These are phyloP conservation scores for Nemania sp. DNA, from an alignment of 2,329 filamentous ascomycete species.

Conservation along the genomic window DNA sequence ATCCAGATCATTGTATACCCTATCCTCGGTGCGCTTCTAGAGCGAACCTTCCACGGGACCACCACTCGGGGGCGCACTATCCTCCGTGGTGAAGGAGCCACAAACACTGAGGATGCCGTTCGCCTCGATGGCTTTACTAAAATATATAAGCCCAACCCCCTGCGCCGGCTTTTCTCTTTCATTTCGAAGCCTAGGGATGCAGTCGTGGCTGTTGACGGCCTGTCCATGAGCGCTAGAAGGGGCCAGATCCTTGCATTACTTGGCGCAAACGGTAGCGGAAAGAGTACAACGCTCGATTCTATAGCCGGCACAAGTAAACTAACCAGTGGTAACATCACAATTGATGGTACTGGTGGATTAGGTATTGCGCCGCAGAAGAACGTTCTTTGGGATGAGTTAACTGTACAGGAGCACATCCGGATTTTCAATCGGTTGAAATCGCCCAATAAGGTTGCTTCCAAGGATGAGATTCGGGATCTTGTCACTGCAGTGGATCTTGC, in stretches of 20 bases:
- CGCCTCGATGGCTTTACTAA: constrained; percentile 81
- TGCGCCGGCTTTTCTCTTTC: constrained; percentile 65
- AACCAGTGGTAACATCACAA: constrained; percentile 79
- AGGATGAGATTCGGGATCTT: constrained; percentile 70
- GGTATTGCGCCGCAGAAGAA: constrained; percentile 95
- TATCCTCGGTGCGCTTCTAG: constrained; percentile 78
- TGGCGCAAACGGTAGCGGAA: constrained; percentile 90
- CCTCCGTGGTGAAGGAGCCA: constrained; percentile 50
- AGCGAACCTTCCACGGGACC: constrained; percentile 81
- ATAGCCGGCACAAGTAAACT: constrained; percentile 85
- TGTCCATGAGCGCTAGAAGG: constrained; percentile 77
- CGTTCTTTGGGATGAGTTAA: constrained; percentile 90
- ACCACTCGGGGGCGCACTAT: constrained; percentile 71
- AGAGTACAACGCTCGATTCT: constrained; percentile 88
- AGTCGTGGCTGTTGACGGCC: constrained; percentile 81
- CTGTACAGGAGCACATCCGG: constrained; percentile 83
- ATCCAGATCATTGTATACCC: constrained; percentile 85
- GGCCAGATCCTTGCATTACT: constrained; percentile 89
- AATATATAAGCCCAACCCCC: constrained; percentile 75
- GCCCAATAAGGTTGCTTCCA: constrained; percentile 64
- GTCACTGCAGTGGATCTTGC: constrained; percentile 79
- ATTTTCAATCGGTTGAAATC: constrained; percentile 89
- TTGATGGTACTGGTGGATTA: constrained; percentile 82
- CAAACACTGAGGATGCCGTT: constrained; percentile 66
- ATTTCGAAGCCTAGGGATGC: constrained; percentile 66